Percentiles rank a stretch among this genome's conserved stretches.
phyloP scores from a whole-genome alignment of 2,329 filamentous ascomycete species.

The Cladosporium halotolerans region DNA sequence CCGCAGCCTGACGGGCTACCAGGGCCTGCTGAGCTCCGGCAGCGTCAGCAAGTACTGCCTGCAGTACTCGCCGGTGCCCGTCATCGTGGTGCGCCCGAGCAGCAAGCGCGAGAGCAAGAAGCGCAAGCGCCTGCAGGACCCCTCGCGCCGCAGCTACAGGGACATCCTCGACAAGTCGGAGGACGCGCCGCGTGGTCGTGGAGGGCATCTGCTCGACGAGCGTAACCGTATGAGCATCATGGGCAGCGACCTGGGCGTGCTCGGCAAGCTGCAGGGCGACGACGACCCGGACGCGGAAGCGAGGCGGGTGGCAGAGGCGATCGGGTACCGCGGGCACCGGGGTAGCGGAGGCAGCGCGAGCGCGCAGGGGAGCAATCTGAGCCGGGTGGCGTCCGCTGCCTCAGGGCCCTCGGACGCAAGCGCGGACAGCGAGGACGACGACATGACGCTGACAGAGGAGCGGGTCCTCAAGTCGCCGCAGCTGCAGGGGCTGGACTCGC shows the following conservation, averaged over 20 bases:
- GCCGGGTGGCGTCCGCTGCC: constrained; percentile 24
- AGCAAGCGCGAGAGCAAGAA: constrained; percentile 88
- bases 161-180: constrained; percentile 65
- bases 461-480: constrained; percentile 30
- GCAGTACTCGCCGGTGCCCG: constrained; percentile 86
- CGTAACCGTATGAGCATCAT: constrained; percentile 42
- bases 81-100: constrained; percentile 83
- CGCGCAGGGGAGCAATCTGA: constrained; percentile 17
- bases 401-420: constrained; percentile 22
- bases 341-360: constrained; percentile 7
- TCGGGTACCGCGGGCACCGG: constrained; percentile 24
- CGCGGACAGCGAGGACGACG: constrained; percentile 10
- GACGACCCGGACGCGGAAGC: constrained; percentile 31
- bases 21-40: constrained; percentile 71
- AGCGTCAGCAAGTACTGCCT: constrained; percentile 93
- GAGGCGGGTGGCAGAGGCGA: constrained; percentile 35
- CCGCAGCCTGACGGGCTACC: constrained; percentile 75
- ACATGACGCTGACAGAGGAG: constrained; percentile 10
- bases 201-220: constrained; percentile 48
- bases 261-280: constrained; percentile 25
- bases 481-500: constrained; percentile 24
- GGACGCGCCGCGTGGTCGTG: constrained; percentile 34
- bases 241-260: constrained; percentile 31
- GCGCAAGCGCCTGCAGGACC: constrained; percentile 72
- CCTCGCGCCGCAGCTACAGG: constrained; percentile 67